Evolutionary conservation across 805 yeast genomes (phyloP).

Genomic region (Komagataella pseudopastoris): DNA sequence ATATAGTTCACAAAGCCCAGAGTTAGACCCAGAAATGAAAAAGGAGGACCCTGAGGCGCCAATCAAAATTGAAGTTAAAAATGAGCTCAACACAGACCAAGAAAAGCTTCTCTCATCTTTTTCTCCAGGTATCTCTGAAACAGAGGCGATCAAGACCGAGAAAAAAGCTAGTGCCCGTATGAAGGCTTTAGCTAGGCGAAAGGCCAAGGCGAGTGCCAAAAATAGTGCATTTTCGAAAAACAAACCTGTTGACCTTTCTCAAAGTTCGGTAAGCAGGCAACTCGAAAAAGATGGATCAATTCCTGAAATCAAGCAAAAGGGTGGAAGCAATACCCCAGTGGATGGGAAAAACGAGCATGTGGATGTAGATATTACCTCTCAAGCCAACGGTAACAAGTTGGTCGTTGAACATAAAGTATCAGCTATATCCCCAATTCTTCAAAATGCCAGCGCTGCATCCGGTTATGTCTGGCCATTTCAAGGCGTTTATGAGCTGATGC

Average conservation of each 20-base stretch:
- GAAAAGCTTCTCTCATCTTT: not conserved
- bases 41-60: not conserved
- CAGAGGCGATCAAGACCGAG: conserved; percentile 7
- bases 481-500: conserved; percentile 73
- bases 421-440: conserved; percentile 51
- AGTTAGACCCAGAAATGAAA: not conserved
- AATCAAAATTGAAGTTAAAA: conserved; percentile 2
- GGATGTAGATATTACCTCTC: conserved; percentile 48
- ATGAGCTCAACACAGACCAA: conserved; percentile 7
- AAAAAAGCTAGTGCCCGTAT: conserved; percentile 47
- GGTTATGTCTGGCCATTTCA: conserved; percentile 89
- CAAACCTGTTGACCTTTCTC: conserved; percentile 53
- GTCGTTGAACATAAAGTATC: conserved; percentile 70
- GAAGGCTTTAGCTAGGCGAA: conserved; percentile 89
- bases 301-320: conserved; percentile 6
- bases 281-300: conserved; percentile 28
- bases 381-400: conserved; percentile 66
- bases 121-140: not conserved
- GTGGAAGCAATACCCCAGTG: conserved; percentile 2
- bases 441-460: conserved; percentile 57
- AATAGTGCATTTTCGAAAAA: conserved; percentile 24
- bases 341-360: conserved; percentile 12
- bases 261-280: conserved; percentile 51
- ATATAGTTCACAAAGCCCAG: not conserved
- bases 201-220: conserved; percentile 63